Percentiles rank a stretch among this genome's conserved stretches.
Conservation (phyloP, 345 rosid species). For the Eucalyptus cladocalyx region DNA sequence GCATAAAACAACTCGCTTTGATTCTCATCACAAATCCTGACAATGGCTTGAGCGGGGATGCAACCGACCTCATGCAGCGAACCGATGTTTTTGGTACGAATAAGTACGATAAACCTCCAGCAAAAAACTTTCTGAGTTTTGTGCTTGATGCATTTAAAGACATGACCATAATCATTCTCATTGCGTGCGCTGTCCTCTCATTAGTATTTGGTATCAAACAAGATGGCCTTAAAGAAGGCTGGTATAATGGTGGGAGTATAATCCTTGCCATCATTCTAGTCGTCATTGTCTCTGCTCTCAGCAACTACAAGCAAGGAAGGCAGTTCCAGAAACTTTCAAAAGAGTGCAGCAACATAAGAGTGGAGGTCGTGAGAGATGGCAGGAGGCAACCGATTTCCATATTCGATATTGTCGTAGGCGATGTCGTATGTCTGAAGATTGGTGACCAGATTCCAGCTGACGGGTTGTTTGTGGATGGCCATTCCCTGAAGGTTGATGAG, state of each 20-base stretch:
- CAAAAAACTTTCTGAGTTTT: conserved; percentile 34
- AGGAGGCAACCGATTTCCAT: conserved; percentile 33
- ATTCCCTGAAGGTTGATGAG: conserved; percentile 36
- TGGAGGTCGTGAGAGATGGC: conserved; percentile 39
- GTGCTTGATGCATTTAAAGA: conserved; percentile 45
- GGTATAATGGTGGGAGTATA: conserved; percentile 77
- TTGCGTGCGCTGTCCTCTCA: conserved; percentile 47
- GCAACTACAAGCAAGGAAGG: conserved; percentile 34
- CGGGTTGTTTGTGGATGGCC: conserved; percentile 43
- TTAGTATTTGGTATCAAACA: conserved; percentile 53
- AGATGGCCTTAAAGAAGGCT: conserved; percentile 45
- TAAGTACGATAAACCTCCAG: conserved; percentile 47
- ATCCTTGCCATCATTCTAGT: conserved; percentile 43
- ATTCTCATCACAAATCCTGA: background rate
- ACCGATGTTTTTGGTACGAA: conserved; percentile 39
- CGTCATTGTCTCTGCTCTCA: conserved; percentile 39
- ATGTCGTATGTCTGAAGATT: conserved; percentile 35
- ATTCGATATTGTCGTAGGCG: conserved; percentile 61
- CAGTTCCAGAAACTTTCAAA: conserved; percentile 50
- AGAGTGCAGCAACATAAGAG: conserved; percentile 36
- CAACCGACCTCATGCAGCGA: background rate
- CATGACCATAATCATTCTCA: conserved; percentile 39
- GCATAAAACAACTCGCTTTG: background rate
- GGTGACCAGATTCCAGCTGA: conserved; percentile 72
- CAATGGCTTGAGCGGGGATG: background rate